Conservation (phyloP, 1,284 basidiomycete species). For the Sporisorium scitamineum region DNA sequence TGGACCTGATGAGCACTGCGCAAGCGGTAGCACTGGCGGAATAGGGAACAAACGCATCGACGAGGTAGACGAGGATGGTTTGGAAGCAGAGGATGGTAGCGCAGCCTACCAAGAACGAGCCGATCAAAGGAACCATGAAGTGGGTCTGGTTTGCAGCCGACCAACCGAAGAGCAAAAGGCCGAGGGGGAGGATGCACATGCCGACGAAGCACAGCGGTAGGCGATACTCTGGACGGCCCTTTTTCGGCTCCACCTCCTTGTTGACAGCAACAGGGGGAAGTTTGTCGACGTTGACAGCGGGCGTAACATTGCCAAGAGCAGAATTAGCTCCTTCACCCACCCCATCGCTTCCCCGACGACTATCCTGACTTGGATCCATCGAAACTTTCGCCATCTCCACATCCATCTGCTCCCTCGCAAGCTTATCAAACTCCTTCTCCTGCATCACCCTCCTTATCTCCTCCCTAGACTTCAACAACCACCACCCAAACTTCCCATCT, state of each 20-base stretch:
- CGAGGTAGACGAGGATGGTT: conserved; percentile 70
- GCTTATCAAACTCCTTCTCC: conserved; percentile 3
- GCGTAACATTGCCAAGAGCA: conserved; percentile 20
- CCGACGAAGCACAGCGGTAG: conserved; percentile 71
- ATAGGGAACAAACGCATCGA: conserved; percentile 72
- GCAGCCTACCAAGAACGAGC: conserved; percentile 55
- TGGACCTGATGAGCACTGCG: conserved; percentile 67
- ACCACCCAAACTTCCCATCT: conserved; percentile 47
- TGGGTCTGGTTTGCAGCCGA: conserved; percentile 47
- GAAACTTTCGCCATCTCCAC: neutral
- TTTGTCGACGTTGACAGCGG: conserved; percentile 8
- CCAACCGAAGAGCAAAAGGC: conserved; percentile 70
- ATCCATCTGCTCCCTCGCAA: neutral
- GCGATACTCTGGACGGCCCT: conserved; percentile 60
- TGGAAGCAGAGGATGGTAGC: conserved; percentile 71
- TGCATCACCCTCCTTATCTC: conserved; percentile 19
- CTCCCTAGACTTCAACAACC: conserved; percentile 31
- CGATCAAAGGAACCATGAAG: conserved; percentile 56
- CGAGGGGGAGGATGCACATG: conserved; percentile 71
- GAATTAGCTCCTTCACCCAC: conserved; percentile 13
- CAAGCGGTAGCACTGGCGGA: conserved; percentile 71
- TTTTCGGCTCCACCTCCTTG: conserved; percentile 19
- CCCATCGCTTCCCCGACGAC: neutral
- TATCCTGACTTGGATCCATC: neutral
- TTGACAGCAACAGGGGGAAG: too few relatives aligned